A percentile compares a stretch with the other conserved stretches of the same genome.
These are phyloP conservation scores for Glycine soja DNA, from an alignment of 306 rosid species.

Conservation along the genomic window DNA sequence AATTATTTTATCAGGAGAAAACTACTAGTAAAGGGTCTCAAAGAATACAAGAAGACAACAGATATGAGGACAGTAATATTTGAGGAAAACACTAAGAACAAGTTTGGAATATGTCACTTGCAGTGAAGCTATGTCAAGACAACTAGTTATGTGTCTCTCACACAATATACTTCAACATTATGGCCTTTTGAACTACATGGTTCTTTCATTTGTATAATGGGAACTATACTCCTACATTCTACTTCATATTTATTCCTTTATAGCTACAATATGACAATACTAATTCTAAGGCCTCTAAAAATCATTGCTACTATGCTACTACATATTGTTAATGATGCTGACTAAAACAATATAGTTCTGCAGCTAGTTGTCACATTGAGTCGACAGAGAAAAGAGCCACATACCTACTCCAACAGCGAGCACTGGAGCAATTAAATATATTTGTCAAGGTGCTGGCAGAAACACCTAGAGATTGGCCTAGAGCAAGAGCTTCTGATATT, in stretches of 20 bases:
- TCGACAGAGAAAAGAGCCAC: constrained; percentile 24
- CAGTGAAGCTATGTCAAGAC: not conserved
- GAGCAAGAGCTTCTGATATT: constrained; percentile 90
- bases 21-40: constrained; percentile 14
- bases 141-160: constrained; percentile 10
- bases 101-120: not conserved
- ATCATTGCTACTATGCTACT: constrained; percentile 16
- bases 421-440: constrained; percentile 90
- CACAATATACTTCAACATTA: not conserved
- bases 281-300: constrained; percentile 3
- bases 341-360: not conserved
- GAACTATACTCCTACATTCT: constrained; percentile 1
- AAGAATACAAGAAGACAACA: constrained; percentile 4
- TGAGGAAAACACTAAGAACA: not conserved
- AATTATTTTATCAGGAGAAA: constrained; percentile 15
- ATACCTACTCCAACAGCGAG: constrained; percentile 99
- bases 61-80: not conserved
- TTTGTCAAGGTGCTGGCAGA: constrained; percentile 74
- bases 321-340: constrained; percentile 23
- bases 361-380: constrained; percentile 17
- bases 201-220: constrained; percentile 22
- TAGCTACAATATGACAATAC: not conserved
- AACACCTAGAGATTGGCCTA: constrained; percentile 91
- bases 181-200: constrained; percentile 4
- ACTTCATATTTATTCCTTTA: not conserved